phyloP scores from a whole-genome alignment of 306 rosid genomes.

The Senna tora region DNA sequence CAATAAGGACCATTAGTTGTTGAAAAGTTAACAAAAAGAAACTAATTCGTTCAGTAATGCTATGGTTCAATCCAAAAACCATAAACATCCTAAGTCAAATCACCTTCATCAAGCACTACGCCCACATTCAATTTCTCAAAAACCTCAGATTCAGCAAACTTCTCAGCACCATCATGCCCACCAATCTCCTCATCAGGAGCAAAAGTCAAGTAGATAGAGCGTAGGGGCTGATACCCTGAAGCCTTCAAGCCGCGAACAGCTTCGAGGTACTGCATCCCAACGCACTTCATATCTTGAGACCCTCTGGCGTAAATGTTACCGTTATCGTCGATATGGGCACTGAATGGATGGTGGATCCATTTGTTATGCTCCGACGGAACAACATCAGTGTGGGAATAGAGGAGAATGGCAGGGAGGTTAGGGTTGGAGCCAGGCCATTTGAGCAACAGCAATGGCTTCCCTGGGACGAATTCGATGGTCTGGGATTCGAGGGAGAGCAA shows the following conservation, averaged over 20 bases:
- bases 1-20: neutral
- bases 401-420: slow-evolving; percentile 69
- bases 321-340: slow-evolving; percentile 57
- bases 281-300: slow-evolving; percentile 96
- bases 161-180: slow-evolving; percentile 72
- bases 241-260: slow-evolving; percentile 70
- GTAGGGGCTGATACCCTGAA: slow-evolving; percentile 56
- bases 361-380: slow-evolving; percentile 72
- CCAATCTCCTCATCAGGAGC: slow-evolving; percentile 94
- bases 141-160: slow-evolving; percentile 53
- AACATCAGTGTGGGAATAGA: slow-evolving; percentile 91
- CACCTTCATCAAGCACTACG: slow-evolving; percentile 89
- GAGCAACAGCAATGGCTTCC: slow-evolving; percentile 74
- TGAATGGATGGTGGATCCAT: slow-evolving; percentile 78
- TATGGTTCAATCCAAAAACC: neutral
- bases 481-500: slow-evolving; percentile 72
- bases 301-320: slow-evolving; percentile 77
- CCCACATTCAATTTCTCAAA: slow-evolving; percentile 72
- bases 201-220: slow-evolving; percentile 65
- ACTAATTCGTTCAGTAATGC: neutral
- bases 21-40: neutral
- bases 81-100: neutral
- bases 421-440: slow-evolving; percentile 81
- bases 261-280: slow-evolving; percentile 89
- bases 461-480: slow-evolving; percentile 59